phyloP scores from a whole-genome alignment of 208 protist species.

The Tritrichomonas musculus region DNA sequence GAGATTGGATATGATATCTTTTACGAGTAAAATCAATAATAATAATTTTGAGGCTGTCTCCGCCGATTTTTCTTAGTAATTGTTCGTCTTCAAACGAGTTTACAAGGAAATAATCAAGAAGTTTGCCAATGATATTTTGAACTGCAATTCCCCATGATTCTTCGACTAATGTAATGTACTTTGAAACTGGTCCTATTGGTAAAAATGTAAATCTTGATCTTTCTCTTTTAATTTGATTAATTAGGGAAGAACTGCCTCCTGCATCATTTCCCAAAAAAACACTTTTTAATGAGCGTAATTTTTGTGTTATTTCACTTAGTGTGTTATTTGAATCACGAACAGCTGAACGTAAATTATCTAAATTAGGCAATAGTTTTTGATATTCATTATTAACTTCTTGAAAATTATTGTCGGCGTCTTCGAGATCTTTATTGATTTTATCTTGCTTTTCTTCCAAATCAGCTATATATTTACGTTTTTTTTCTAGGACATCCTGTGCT shows the following conservation, averaged over 20 bases:
- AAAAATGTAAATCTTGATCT: not conserved
- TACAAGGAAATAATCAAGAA: not conserved
- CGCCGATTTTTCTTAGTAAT: not conserved
- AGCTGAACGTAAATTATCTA: not conserved
- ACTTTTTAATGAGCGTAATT: not conserved
- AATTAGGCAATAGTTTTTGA: not conserved
- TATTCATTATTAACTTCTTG: not conserved
- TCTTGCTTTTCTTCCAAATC: not conserved
- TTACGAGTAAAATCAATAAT: not conserved
- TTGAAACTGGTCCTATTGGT: not conserved
- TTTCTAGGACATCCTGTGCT: not conserved
- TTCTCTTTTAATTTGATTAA: not conserved
- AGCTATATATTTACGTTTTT: not conserved
- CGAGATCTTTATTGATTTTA: not conserved
- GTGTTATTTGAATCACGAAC: not conserved
- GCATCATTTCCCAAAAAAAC: not conserved
- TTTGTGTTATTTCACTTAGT: not conserved
- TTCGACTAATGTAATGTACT: not conserved
- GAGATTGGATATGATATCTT: not conserved
- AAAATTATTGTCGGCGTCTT: not conserved
- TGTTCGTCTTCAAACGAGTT: not conserved
- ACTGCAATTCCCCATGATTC: not conserved
- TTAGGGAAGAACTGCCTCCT: not conserved
- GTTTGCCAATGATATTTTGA: conserved; percentile 1
- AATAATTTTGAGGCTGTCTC: not conserved